Evolutionary conservation across 1,284 basidiomycete genomes (phyloP), one percentile per base, ranked within the genome.

Genomic region (Irpex sp.): DNA sequence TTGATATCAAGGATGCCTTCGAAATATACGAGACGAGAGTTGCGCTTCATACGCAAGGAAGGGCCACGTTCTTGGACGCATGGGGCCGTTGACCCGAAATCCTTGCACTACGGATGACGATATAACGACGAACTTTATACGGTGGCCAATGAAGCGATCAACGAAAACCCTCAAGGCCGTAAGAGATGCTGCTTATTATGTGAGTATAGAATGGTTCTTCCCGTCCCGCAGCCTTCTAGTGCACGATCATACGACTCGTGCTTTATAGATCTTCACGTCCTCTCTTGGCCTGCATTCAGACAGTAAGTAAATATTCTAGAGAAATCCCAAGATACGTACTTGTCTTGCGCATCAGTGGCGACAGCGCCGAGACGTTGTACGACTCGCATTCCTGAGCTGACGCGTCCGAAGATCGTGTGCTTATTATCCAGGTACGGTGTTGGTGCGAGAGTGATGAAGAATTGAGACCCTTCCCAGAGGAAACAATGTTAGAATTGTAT

Each of bases 401-500:
- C 92, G 9, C 94, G 87, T 4, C 94, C 94, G 72, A 96, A 96
- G 68, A 96, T 96, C 4, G 94, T 95, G 74, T 98, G 94, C 73
- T 98, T 98, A 70, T 89, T 93, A 71, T 97, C 93, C 49, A 97
- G 81, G 76, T 85, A 97, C 0, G 95, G 95, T 57, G 95, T 97
- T 6, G 95, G 95, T 1, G 86, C 88, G 35, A 97, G 84, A 0
- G 93, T 92, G 67, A 97, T 82, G 77, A 97, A 97, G 78, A 97
- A 97, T 75, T 97, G 95, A 1, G 93, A 95, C n/a, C 93, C 94
- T 94, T 70, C 13, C 19, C 59, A 62, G 53, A 43, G 51, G 39
- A 7, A n/a, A 46, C 43, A 60, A 58, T 49, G 58, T 58, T 26
- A 61, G 61, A n/a, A 61, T 39, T 39, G 9, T 39, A 54, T 1